Evolutionary conservation across 129 eudicot genomes (phyloP).

Genomic region (Rutidosis leptorrhynchoides): DNA sequence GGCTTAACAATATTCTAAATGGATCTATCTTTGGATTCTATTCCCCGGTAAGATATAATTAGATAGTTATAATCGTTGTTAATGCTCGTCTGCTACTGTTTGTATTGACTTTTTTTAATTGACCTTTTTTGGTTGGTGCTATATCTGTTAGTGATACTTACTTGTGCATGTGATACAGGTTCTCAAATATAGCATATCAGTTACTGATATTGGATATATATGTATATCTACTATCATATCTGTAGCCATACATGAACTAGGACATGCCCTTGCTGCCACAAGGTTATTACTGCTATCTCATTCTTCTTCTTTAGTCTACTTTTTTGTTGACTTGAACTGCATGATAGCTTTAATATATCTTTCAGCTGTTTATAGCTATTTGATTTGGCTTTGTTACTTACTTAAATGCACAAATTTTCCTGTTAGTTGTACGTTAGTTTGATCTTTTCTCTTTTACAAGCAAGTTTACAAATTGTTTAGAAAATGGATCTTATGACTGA

Average conservation of each 20-base stretch:
- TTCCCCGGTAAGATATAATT: constrained; percentile 44
- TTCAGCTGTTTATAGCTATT: not conserved
- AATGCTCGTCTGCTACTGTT: not conserved
- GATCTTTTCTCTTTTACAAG: not conserved
- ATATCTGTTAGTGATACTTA: constrained; percentile 5
- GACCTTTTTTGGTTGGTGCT: not conserved
- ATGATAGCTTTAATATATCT: not conserved
- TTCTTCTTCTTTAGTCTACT: not conserved
- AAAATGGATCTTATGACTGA: constrained; percentile 39
- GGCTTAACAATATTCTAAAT: constrained; percentile 37
- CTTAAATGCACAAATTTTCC: not conserved
- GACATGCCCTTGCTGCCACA: constrained; percentile 96
- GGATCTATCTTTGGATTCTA: constrained; percentile 48
- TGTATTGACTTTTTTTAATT: not conserved
- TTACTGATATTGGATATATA: constrained; percentile 56
- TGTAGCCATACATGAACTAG: constrained; percentile 75
- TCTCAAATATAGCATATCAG: constrained; percentile 41
- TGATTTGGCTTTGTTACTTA: not conserved
- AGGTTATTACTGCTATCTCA: constrained; percentile 53
- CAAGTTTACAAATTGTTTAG: constrained; percentile 20
- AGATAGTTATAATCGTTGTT: not conserved
- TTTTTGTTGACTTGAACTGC: not conserved
- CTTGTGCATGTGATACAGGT: constrained; percentile 40
- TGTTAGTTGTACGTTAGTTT: not conserved
- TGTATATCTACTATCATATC: constrained; percentile 56